Evolutionary conservation across 2,329 filamentous ascomycete genomes (phyloP).

Genomic region (Paecilomyces niveus): DNA sequence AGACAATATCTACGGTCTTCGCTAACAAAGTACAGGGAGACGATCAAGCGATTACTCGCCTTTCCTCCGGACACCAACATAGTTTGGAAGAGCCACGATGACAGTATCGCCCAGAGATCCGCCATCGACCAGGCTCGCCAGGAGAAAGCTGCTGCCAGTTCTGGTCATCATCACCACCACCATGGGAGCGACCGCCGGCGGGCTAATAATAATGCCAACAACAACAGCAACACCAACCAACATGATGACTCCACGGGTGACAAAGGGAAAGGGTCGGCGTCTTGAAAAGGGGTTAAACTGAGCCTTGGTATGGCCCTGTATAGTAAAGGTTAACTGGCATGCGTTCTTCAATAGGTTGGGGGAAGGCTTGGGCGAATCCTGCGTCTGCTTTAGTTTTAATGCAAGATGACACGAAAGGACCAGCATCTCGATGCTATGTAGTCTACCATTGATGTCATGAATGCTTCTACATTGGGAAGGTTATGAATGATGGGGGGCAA

Average conservation of each 20-base stretch:
- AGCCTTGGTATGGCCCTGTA: conserved; percentile 27
- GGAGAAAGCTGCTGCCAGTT: conserved; percentile 57
- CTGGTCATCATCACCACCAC: conserved; percentile 24
- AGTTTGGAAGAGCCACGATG: conserved; percentile 92
- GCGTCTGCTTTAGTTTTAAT: conserved; percentile 21
- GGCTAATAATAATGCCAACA: conserved; percentile 18
- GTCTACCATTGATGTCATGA: background rate
- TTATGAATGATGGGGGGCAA: background rate
- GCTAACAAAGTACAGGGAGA: conserved; percentile 58
- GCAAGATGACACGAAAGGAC: conserved; percentile 2
- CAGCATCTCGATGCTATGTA: conserved; percentile 1
- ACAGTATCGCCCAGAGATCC: conserved; percentile 85
- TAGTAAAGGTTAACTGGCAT: conserved; percentile 32
- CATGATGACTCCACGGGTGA: conserved; percentile 38
- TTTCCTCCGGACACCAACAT: conserved; percentile 86
- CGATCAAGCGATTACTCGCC: conserved; percentile 80
- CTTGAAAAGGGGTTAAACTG: conserved; percentile 17
- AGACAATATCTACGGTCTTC: background rate
- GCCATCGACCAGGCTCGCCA: conserved; percentile 87
- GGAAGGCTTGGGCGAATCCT: conserved; percentile 34
- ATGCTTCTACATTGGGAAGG: background rate
- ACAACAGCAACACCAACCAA: background rate
- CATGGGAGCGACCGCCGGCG: conserved; percentile 36
- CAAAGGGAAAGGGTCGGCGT: conserved; percentile 32
- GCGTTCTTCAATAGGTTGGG: conserved; percentile 27